phyloP scores from a whole-genome alignment of 495 filamentous ascomycete species.

The Penicillium bovifimosum region DNA sequence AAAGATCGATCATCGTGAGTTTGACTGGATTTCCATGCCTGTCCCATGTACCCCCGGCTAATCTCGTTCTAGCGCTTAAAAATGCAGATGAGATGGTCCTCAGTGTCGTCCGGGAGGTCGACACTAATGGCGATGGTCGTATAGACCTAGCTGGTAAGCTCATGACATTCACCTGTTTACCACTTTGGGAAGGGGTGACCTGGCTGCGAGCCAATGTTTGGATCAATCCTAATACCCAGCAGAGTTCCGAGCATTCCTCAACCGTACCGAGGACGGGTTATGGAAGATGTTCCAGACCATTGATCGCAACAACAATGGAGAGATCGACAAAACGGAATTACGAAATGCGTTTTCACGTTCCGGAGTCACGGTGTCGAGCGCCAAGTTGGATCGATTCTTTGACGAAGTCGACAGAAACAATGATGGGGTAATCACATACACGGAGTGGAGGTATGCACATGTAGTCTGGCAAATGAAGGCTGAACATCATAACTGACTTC shows the following conservation, averaged over 20 bases:
- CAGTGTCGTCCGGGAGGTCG: conserved; percentile 72
- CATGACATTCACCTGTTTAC: conserved; percentile 12
- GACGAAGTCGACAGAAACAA: conserved; percentile 81
- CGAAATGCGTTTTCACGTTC: conserved; percentile 68
- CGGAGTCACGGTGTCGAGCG: conserved; percentile 70
- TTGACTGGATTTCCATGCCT: conserved; percentile 23
- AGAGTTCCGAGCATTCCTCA: conserved; percentile 89
- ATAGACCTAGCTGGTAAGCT: conserved; percentile 81
- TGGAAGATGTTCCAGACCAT: conserved; percentile 78
- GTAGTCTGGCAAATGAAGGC: conserved; percentile 1
- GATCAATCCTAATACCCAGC: conserved; percentile 23
- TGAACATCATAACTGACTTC: not conserved
- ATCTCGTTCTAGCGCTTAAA: conserved; percentile 66
- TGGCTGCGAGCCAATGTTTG: conserved; percentile 1
- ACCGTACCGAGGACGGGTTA: conserved; percentile 77
- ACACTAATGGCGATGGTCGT: conserved; percentile 78
- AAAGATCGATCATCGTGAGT: conserved; percentile 90
- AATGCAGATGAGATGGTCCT: conserved; percentile 84
- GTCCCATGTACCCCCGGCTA: conserved; percentile 24
- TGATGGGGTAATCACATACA: conserved; percentile 83
- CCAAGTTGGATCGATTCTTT: conserved; percentile 81
- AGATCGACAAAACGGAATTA: conserved; percentile 81
- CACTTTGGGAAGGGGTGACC: conserved; percentile 9
- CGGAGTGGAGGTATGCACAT: conserved; percentile 85
- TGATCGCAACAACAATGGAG: conserved; percentile 80